These are phyloP conservation scores for Apiospora sp. DNA, from an alignment of 2,329 filamentous ascomycete genomes.

Conservation along the genomic window DNA sequence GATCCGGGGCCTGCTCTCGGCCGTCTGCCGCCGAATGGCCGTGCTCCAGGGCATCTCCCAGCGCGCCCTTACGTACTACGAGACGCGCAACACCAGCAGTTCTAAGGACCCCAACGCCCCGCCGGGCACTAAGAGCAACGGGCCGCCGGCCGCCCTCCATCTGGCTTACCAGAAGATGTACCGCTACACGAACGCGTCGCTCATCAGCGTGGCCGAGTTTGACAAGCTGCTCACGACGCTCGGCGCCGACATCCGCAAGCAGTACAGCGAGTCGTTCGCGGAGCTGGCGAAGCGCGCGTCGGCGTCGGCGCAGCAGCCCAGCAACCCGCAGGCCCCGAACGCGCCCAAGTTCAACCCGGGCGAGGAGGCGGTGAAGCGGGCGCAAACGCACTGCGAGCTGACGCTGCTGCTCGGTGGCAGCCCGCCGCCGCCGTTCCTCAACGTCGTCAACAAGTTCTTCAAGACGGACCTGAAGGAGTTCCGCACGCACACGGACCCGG, in stretches of 20 bases:
- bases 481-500: conserved; percentile 66
- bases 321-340: conserved; percentile 45
- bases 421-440: conserved; percentile 56
- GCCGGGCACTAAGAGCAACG: conserved; percentile 44
- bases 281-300: conserved; percentile 54
- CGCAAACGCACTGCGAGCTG: conserved; percentile 59
- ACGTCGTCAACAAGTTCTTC: conserved; percentile 72
- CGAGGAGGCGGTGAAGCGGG: conserved; percentile 50
- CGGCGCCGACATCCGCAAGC: conserved; percentile 57
- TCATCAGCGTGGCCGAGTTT: conserved; percentile 67
- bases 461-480: conserved; percentile 65
- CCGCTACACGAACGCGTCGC: conserved; percentile 55
- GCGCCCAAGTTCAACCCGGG: conserved; percentile 46
- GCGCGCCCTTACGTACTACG: conserved; percentile 60
- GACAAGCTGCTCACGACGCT: conserved; percentile 66
- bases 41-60: conserved; percentile 61
- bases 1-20: conserved; percentile 75
- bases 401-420: conserved; percentile 58
- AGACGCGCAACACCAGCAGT: conserved; percentile 46
- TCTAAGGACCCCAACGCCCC: conserved; percentile 51
- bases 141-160: conserved; percentile 61
- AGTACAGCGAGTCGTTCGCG: conserved; percentile 56
- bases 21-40: conserved; percentile 69
- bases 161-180: conserved; percentile 64
- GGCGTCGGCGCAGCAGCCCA: conserved; percentile 41